phyloP scores from a whole-genome alignment of 208 protist species.

The Entamoeba histolytica region DNA sequence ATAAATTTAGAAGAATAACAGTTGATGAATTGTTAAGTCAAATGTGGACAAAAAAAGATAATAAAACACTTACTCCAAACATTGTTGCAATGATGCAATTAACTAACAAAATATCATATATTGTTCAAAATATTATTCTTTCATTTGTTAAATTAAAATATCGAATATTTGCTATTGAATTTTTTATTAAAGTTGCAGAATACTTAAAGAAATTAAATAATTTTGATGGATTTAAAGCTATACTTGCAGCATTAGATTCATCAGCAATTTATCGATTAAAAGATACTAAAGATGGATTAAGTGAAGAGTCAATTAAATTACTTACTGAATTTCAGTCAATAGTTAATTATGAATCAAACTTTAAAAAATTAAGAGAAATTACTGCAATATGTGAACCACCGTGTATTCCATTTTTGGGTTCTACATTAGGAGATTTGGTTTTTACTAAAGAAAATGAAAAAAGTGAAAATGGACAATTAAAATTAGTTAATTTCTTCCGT shows the following conservation, averaged over 20 bases:
- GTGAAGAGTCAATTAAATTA: constrained; percentile 9
- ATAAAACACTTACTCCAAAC: neutral
- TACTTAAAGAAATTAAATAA: constrained; percentile 2
- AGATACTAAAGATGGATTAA: neutral
- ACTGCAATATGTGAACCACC: neutral
- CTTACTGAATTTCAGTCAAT: neutral
- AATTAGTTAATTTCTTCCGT: neutral
- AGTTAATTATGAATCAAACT: neutral
- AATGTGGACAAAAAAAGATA: neutral
- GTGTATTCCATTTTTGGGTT: neutral
- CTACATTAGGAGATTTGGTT: neutral
- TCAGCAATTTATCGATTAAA: neutral
- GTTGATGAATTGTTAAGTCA: neutral
- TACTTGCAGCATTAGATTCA: neutral
- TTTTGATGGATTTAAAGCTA: neutral
- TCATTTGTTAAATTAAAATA: neutral
- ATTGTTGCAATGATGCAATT: constrained; percentile 1
- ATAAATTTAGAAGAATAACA: neutral
- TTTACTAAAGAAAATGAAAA: constrained; percentile 1
- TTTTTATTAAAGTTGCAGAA: neutral
- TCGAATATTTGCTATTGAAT: neutral
- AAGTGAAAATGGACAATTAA: neutral
- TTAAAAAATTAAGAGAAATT: neutral
- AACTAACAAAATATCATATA: neutral
- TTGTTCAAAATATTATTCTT: neutral